Conservation (phyloP, 2,329 filamentous ascomycete species). For the Cryoendolithus antarcticus region DNA sequence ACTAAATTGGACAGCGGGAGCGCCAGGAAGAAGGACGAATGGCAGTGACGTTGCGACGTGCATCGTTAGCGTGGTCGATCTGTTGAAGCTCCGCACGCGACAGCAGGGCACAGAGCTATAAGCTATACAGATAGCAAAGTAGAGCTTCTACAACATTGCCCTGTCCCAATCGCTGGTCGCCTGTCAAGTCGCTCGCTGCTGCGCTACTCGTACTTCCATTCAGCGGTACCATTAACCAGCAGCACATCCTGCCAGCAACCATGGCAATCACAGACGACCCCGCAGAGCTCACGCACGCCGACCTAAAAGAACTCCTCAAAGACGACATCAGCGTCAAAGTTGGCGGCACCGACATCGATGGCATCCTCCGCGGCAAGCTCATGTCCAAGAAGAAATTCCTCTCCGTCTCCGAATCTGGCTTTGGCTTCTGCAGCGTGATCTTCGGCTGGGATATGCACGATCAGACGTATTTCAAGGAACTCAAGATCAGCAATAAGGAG, state of each 20-base stretch:
- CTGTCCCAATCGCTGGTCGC: too few species aligned
- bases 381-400: conserved; percentile 90
- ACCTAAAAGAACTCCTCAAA: conserved; percentile 54
- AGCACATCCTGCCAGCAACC: conserved; percentile 1
- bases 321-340: conserved; percentile 73
- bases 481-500: conserved; percentile 76
- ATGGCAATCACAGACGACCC: conserved; percentile 25
- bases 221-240: too few species aligned
- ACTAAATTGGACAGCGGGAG: too few species aligned
- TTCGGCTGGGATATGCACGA: conserved; percentile 99
- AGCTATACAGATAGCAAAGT: too few species aligned
- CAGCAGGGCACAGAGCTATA: too few species aligned
- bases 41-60: too few species aligned
- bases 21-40: too few species aligned
- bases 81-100: too few species aligned
- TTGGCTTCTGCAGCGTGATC: conserved; percentile 88
- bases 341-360: conserved; percentile 77
- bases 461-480: conserved; percentile 72
- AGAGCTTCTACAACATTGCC: too few species aligned
- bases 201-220: too few species aligned
- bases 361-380: conserved; percentile 76
- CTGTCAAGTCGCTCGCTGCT: too few species aligned
- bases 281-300: conserved; percentile 44
- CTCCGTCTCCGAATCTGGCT: conserved; percentile 65
- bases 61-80: too few species aligned